A percentile compares a stretch with the other conserved stretches of the same genome.
phyloP scores from a whole-genome alignment of 495 filamentous ascomycete genomes.

The Neurospora sp. region DNA sequence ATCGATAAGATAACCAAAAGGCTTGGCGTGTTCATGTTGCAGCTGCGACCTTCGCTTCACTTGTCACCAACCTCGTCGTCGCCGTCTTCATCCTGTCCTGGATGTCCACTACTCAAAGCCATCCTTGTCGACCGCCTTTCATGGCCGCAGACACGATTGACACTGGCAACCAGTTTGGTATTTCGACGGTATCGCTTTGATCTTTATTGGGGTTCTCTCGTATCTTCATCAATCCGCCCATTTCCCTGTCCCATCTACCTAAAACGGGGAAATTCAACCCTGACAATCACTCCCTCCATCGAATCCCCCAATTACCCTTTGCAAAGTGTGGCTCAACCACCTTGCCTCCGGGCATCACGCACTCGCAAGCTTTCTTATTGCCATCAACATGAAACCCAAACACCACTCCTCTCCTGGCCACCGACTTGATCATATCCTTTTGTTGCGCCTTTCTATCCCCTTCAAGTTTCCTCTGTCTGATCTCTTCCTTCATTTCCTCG shows the following conservation, averaged over 20 bases:
- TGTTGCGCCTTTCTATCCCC: constrained; percentile 18
- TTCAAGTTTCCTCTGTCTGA: constrained; percentile 6
- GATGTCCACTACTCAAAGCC: no score
- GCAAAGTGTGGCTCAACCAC: constrained; percentile 35
- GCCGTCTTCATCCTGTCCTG: background rate
- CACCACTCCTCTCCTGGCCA: constrained; percentile 33
- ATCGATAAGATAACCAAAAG: background rate
- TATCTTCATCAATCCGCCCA: no score
- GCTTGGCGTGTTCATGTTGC: background rate
- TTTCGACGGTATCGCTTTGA: no score
- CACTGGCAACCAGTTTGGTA: background rate
- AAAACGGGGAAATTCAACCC: background rate
- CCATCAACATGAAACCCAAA: constrained; percentile 28
- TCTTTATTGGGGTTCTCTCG: no score
- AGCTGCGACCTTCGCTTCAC: background rate
- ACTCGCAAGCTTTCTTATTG: constrained; percentile 11
- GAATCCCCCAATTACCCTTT: constrained; percentile 38
- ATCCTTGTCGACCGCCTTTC: background rate
- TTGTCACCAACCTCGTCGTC: background rate
- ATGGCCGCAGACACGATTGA: background rate
- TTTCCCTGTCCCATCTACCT: no score
- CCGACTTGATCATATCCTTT: constrained; percentile 32
- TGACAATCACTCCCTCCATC: constrained; percentile 26
- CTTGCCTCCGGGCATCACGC: constrained; percentile 24
- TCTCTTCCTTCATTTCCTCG: constrained; percentile 27